Base-by-base conservation (phyloP, 768 basidiomycete species). In the Boletus pseudopeckii region DNA sequence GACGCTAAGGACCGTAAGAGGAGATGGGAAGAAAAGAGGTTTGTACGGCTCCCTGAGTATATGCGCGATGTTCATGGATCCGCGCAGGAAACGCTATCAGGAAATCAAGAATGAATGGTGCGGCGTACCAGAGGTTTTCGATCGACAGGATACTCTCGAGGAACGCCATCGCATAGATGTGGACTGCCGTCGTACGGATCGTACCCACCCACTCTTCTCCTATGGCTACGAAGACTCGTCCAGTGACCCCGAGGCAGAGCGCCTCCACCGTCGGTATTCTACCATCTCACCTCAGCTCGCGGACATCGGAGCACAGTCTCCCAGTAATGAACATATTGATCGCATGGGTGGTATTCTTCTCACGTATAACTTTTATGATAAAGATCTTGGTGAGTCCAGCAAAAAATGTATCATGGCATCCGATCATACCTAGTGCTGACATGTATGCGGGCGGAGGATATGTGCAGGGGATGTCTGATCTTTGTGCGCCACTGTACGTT, bases 401-500 rank as follows among this genome's bases (percentile, higher is more conserved):
- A 22, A 39, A 36, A 30, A 39, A 33, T 40, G 17, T 22, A 20
- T 43, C 52, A 17, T 41, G 8, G 24, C 39, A 22, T 15, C 17
- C 14, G 24, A 45, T 43, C 28, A 4, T 22, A 1, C 39, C 14
- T 38, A 34, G 18, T 50, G 41, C 58, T 71, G 53, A 73, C 40
- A 17, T 36, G 3, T 11, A 45, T 53, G 45, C 50, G n/a, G 36
- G 46, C 50, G 52, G 56, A 88, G 93, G 95, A 28, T 98, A 98
- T 68, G 97, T 98, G 5, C 97, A 98, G 71, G 97, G 97, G 32
- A 98, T 98, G 97, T 93, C 91, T 3, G 97, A 99, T 71, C 80
- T 99, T 14, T 90, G 91, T 61, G 88, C 92, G 4, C 97, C 97
- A 13, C 72, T 98, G 7, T 98, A 98, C 64, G 86, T 98, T 24